phyloP scores from a whole-genome alignment of 306 rosid species.

The Vigna unguiculata region DNA sequence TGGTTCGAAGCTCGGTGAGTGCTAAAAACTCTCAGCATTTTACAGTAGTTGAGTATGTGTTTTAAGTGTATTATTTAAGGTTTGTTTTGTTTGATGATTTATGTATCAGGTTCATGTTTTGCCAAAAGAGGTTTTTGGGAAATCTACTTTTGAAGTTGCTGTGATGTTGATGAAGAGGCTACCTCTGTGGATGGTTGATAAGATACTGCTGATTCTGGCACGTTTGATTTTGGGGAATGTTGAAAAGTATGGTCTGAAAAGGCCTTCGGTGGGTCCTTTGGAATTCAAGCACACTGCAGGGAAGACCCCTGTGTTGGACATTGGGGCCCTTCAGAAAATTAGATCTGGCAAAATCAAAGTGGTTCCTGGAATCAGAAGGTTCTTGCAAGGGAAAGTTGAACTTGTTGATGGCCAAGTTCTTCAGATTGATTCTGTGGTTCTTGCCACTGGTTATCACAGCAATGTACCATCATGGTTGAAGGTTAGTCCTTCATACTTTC shows the following conservation, averaged over 20 bases:
- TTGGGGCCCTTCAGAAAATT: constrained; percentile 77
- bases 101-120: constrained; percentile 78
- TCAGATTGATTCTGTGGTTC: constrained; percentile 79
- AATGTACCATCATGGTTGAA: constrained; percentile 98
- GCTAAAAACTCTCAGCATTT: not conserved
- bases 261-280: constrained; percentile 78
- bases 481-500: constrained; percentile 54
- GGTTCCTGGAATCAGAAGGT: constrained; percentile 83
- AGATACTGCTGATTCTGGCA: constrained; percentile 65
- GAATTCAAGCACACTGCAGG: constrained; percentile 81
- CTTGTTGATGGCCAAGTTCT: constrained; percentile 71
- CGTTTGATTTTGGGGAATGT: constrained; percentile 70
- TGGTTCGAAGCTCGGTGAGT: constrained; percentile 93
- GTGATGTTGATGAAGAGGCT: constrained; percentile 67
- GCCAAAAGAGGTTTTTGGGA: constrained; percentile 82
- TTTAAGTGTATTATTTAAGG: not conserved
- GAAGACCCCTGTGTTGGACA: constrained; percentile 90
- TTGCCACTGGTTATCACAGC: constrained; percentile 94
- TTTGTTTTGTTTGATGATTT: not conserved
- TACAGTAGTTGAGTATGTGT: not conserved
- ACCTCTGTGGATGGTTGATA: constrained; percentile 82
- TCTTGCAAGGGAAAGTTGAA: constrained; percentile 67
- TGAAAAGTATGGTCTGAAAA: constrained; percentile 70
- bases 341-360: constrained; percentile 80
- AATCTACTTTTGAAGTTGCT: constrained; percentile 80